A percentile compares a stretch with the other conserved stretches of the same genome.
These are phyloP conservation scores for Hysterium pulicare DNA, from an alignment of 2,329 filamentous ascomycete genomes.

Conservation along the genomic window DNA sequence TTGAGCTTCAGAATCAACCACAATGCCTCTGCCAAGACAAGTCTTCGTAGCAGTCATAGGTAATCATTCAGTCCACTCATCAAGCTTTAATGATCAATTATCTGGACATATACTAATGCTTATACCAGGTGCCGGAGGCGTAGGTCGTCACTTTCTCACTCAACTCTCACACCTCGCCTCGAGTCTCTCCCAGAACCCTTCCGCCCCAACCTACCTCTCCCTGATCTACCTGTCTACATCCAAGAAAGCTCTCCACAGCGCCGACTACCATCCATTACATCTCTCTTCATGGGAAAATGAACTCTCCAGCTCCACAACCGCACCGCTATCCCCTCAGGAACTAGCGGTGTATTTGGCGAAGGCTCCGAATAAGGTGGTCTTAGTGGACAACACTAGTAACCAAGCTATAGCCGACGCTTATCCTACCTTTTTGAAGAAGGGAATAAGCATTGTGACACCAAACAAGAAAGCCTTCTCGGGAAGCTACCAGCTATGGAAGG, in stretches of 20 bases:
- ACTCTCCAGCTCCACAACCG: slow-evolving; percentile 61
- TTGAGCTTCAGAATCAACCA: too few species aligned
- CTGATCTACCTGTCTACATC: slow-evolving; percentile 85
- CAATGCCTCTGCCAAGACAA: slow-evolving; percentile 42
- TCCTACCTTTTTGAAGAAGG: slow-evolving; percentile 73
- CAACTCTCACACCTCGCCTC: slow-evolving; percentile 70
- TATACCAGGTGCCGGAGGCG: slow-evolving; percentile 75
- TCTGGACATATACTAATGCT: not conserved
- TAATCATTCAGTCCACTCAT: slow-evolving; percentile 12
- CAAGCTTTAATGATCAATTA: not conserved
- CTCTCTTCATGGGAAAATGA: slow-evolving; percentile 59
- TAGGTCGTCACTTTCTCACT: slow-evolving; percentile 84
- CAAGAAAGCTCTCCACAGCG: slow-evolving; percentile 74
- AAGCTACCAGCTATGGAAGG: slow-evolving; percentile 75
- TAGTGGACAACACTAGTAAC: slow-evolving; percentile 95
- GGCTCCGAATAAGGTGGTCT: slow-evolving; percentile 72
- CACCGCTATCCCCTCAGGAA: slow-evolving; percentile 65
- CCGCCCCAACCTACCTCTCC: slow-evolving; percentile 66
- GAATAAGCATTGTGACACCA: slow-evolving; percentile 88
- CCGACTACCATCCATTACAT: slow-evolving; percentile 66
- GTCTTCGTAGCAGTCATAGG: slow-evolving; percentile 49
- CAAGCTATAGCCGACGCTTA: slow-evolving; percentile 81
- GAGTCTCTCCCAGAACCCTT: slow-evolving; percentile 50
- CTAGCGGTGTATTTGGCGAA: slow-evolving; percentile 74
- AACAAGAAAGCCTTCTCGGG: slow-evolving; percentile 98